Evolutionary conservation across 768 basidiomycete genomes (phyloP).

Genomic region (Termitomyces sp.): DNA sequence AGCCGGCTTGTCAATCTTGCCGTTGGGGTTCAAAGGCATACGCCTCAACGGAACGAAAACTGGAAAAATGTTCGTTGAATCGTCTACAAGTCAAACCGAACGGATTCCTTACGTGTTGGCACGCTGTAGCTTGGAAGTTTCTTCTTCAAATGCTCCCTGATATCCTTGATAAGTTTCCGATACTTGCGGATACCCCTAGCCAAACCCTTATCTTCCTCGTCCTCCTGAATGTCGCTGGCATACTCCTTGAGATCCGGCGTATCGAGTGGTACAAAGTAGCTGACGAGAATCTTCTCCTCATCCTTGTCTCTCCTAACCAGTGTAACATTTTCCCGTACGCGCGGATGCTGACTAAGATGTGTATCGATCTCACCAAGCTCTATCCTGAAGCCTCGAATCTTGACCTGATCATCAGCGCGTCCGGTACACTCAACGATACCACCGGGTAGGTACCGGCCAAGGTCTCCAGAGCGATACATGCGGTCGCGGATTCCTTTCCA

Average conservation of each 20-base stretch:
- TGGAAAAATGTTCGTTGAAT: constrained; percentile 22
- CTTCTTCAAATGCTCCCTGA: constrained; percentile 93
- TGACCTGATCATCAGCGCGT: constrained; percentile 97
- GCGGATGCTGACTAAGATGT: constrained; percentile 87
- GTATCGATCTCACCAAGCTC: constrained; percentile 98
- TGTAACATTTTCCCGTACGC: constrained; percentile 97
- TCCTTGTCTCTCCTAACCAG: constrained; percentile 96
- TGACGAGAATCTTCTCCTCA: constrained; percentile 97
- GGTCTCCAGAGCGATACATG: constrained; percentile 97
- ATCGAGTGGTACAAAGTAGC: constrained; percentile 91
- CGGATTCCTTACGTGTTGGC: constrained; percentile 66
- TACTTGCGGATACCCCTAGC: constrained; percentile 82
- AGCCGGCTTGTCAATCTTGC: constrained; percentile 98
- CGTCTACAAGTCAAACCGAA: not conserved
- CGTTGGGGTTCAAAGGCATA: constrained; percentile 98
- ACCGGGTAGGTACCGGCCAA: constrained; percentile 89
- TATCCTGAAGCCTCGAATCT: constrained; percentile 98
- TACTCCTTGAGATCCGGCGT: constrained; percentile 63
- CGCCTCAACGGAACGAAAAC: constrained; percentile 93
- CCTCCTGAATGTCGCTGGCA: constrained; percentile 61
- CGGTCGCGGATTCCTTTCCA: constrained; percentile 97
- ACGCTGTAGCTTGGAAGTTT: constrained; percentile 95
- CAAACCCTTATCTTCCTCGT: constrained; percentile 55
- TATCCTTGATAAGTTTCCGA: constrained; percentile 84
- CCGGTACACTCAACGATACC: constrained; percentile 97